Conservation (phyloP, 1,284 basidiomycete genomes). For the Ustilago curta region DNA sequence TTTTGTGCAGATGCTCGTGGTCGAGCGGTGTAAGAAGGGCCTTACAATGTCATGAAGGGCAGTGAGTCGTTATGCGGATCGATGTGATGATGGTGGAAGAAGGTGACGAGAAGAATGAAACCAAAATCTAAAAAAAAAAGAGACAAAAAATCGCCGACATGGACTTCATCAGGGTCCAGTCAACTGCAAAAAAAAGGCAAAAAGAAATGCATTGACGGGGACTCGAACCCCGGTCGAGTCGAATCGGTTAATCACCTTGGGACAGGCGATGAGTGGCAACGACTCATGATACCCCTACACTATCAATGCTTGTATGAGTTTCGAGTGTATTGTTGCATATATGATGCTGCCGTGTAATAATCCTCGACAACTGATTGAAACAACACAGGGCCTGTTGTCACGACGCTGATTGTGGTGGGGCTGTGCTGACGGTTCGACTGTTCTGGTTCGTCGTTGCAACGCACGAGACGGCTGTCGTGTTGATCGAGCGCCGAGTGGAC, state of each 20-base stretch:
- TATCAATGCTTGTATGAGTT: conserved; percentile 36
- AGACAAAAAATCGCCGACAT: neutral
- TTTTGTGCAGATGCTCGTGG: neutral
- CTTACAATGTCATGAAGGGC: neutral
- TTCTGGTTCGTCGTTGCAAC: no score
- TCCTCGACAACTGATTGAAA: no score
- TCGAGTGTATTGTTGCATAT: no score
- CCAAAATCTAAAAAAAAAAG: conserved; percentile 7
- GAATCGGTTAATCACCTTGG: conserved; percentile 35
- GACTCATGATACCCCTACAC: conserved; percentile 53
- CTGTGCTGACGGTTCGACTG: no score
- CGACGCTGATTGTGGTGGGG: neutral
- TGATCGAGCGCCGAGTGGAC: no score
- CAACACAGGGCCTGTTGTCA: no score
- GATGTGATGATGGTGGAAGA: neutral
- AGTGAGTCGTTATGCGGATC: neutral
- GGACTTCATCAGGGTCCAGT: neutral
- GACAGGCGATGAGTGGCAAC: conserved; percentile 44
- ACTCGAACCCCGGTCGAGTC: conserved; percentile 60
- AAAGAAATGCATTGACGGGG: conserved; percentile 54
- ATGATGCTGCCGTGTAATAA: no score
- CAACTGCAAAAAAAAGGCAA: neutral
- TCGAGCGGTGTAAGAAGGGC: neutral
- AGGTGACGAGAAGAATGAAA: neutral
- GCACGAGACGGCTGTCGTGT: no score